These are phyloP conservation scores for Yarrowia keelungensis DNA, from an alignment of 805 yeast genomes.

Conservation along the genomic window DNA sequence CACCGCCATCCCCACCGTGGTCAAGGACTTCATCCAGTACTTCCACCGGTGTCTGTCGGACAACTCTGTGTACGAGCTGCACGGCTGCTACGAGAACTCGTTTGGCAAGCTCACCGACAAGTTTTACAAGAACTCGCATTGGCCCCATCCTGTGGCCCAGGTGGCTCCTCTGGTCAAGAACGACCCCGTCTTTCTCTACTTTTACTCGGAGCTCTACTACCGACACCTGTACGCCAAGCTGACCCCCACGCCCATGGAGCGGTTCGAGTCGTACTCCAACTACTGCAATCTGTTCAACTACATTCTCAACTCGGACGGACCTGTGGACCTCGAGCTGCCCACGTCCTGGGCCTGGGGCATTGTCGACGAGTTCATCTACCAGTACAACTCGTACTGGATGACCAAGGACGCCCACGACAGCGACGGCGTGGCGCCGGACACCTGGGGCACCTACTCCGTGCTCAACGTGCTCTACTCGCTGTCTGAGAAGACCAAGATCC, in stretches of 20 bases:
- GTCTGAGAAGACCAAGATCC: conserved; percentile 53
- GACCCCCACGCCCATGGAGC: conserved; percentile 55
- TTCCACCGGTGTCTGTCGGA: conserved; percentile 55
- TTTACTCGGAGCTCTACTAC: conserved; percentile 59
- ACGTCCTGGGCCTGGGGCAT: conserved; percentile 61
- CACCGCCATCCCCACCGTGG: conserved; percentile 54
- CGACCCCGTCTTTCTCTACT: conserved; percentile 56
- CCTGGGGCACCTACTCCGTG: conserved; percentile 58
- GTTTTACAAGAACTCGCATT: conserved; percentile 53
- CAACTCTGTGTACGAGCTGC: conserved; percentile 55
- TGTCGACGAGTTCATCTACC: conserved; percentile 60
- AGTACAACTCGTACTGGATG: conserved; percentile 56
- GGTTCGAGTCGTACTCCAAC: conserved; percentile 58
- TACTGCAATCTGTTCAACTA: conserved; percentile 58
- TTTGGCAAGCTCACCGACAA: conserved; percentile 57
- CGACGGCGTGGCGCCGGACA: conserved; percentile 53
- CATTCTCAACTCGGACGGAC: conserved; percentile 55
- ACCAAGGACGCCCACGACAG: conserved; percentile 50
- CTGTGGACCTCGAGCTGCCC: conserved; percentile 57
- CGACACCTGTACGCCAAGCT: conserved; percentile 58
- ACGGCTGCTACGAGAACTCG: conserved; percentile 55
- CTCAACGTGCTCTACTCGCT: conserved; percentile 58
- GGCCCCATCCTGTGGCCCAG: conserved; percentile 57
- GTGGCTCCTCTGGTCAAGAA: conserved; percentile 55
- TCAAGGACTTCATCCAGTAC: conserved; percentile 54